Percentiles rank a stretch among this genome's conserved stretches.
Evolutionary conservation across 352 stramenopile species (phyloP).

Genomic region (Pythium periplocum): DNA sequence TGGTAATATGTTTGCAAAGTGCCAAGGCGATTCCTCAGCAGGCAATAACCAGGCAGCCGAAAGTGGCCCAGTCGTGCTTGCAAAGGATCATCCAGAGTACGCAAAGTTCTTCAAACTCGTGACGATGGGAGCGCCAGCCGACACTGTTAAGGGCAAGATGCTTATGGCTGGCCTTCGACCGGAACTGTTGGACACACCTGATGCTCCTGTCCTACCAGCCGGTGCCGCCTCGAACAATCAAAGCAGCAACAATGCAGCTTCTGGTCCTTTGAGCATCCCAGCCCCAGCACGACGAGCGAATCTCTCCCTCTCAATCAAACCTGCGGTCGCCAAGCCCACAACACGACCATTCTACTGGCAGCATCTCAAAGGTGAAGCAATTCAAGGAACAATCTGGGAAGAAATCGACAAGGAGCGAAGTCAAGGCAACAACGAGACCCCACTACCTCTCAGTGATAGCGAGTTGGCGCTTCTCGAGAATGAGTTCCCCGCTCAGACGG

Average conservation of each 20-base stretch:
- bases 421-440: conserved; percentile 47
- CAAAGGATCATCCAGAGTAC: conserved; percentile 62
- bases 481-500: conserved; percentile 63
- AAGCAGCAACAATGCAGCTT: conserved; percentile 4
- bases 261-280: not conserved
- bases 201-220: conserved; percentile 26
- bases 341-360: conserved; percentile 78
- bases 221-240: conserved; percentile 5
- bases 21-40: not conserved
- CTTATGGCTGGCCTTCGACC: conserved; percentile 45
- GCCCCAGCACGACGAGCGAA: conserved; percentile 36
- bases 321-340: conserved; percentile 37
- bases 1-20: conserved; percentile 15
- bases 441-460: conserved; percentile 37
- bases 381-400: conserved; percentile 74
- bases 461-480: conserved; percentile 48
- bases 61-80: conserved; percentile 20
- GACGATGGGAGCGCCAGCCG: conserved; percentile 46
- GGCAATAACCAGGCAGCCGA: not conserved
- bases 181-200: conserved; percentile 55
- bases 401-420: conserved; percentile 56
- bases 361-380: conserved; percentile 48
- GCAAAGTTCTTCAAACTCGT: conserved; percentile 74
- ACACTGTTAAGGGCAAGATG: conserved; percentile 71
- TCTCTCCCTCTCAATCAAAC: conserved; percentile 59